These are phyloP conservation scores for Cinchona pubescens DNA, from an alignment of 257 asterid genomes.

Conservation along the genomic window DNA sequence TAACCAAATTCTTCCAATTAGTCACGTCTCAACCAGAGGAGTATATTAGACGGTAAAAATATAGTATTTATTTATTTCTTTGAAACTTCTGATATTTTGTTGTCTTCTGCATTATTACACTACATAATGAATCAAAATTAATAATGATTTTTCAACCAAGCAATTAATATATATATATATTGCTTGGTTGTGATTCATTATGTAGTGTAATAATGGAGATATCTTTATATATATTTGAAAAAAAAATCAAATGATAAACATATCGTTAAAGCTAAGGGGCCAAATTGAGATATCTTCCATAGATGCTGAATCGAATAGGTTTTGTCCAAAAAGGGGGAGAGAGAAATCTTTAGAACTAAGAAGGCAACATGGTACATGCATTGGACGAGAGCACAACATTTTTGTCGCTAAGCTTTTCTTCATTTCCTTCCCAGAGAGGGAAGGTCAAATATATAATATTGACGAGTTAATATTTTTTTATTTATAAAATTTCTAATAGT, in stretches of 20 bases:
- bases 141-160: background rate
- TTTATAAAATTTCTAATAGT: background rate
- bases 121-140: background rate
- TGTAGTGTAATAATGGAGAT: too few species aligned
- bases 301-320: background rate
- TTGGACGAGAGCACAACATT: background rate
- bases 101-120: background rate
- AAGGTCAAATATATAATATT: conserved; percentile 22
- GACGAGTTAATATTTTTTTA: background rate
- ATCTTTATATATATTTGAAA: too few species aligned
- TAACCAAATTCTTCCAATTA: background rate
- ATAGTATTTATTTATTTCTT: background rate
- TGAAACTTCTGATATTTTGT: background rate
- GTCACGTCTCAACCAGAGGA: background rate
- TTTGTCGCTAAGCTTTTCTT: conserved; percentile 23
- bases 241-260: too few species aligned
- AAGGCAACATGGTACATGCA: background rate
- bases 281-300: background rate
- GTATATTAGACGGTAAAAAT: background rate
- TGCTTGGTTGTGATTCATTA: too few species aligned
- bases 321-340: background rate
- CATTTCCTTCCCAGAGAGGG: conserved; percentile 21
- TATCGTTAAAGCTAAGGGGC: too few species aligned
- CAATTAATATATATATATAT: too few species aligned
- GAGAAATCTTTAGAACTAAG: background rate